A percentile compares a stretch with the other conserved stretches of the same genome.
Evolutionary conservation across 768 basidiomycete species (phyloP).

Genomic region (Kockovaella imperatae): DNA sequence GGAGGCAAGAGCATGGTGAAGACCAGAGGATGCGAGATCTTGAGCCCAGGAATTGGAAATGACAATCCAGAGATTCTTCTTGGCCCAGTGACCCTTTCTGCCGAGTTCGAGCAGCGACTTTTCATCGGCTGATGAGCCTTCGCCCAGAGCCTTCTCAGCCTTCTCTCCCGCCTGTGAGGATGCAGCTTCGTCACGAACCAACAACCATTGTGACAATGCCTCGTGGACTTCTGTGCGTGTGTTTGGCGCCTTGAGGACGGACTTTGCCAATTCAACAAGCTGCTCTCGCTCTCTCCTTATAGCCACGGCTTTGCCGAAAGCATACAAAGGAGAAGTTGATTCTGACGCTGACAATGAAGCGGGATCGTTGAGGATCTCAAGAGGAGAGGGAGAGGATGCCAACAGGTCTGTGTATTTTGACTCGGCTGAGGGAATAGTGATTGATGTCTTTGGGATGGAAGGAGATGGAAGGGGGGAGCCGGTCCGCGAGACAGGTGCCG

Average conservation of each 20-base stretch:
- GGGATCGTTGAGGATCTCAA: slow-evolving; percentile 81
- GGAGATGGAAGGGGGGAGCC: slow-evolving; percentile 17
- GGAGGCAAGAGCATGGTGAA: slow-evolving; percentile 90
- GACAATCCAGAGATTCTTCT: slow-evolving; percentile 86
- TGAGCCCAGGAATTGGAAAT: slow-evolving; percentile 98
- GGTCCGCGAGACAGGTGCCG: slow-evolving; percentile 48
- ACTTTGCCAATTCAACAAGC: slow-evolving; percentile 59
- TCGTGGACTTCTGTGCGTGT: slow-evolving; percentile 56
- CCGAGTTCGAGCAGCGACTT: slow-evolving; percentile 54
- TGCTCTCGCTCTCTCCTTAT: slow-evolving; percentile 66
- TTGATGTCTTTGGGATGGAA: slow-evolving; percentile 24
- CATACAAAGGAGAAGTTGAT: slow-evolving; percentile 89
- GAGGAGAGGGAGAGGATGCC: slow-evolving; percentile 58
- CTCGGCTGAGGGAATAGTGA: slow-evolving; percentile 74
- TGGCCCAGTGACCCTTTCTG: slow-evolving; percentile 57
- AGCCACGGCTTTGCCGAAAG: slow-evolving; percentile 80
- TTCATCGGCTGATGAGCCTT: slow-evolving; percentile 48
- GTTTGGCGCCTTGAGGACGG: slow-evolving; percentile 53
- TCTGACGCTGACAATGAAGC: slow-evolving; percentile 59
- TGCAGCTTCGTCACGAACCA: slow-evolving; percentile 59
- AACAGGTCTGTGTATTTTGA: slow-evolving; percentile 84
- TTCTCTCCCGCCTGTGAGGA: slow-evolving; percentile 54
- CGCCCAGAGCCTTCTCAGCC: slow-evolving; percentile 54
- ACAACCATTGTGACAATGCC: slow-evolving; percentile 66
- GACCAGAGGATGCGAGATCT: slow-evolving; percentile 87